Evolutionary conservation across 495 filamentous ascomycete genomes (phyloP).

Genomic region (Podospora tetraspora): DNA sequence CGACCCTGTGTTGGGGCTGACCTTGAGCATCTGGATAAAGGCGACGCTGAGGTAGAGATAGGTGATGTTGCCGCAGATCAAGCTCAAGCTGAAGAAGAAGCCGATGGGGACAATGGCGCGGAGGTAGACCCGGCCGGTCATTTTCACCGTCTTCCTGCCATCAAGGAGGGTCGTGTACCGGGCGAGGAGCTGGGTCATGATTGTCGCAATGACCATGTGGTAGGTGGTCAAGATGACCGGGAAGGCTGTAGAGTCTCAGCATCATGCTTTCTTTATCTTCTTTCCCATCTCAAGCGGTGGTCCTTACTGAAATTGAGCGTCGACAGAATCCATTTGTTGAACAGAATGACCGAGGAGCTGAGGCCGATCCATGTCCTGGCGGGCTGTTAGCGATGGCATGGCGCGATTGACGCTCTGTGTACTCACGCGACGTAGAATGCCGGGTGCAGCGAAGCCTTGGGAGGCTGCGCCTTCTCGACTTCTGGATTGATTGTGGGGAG

Average conservation of each 20-base stretch:
- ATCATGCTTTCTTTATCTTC: constrained; percentile 13
- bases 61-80: constrained; percentile 92
- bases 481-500: constrained; percentile 74
- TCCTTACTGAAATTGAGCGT: constrained; percentile 76
- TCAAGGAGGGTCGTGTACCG: constrained; percentile 81
- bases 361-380: constrained; percentile 81
- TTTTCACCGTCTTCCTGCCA: constrained; percentile 83
- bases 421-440: constrained; percentile 85
- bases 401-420: background rate
- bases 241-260: constrained; percentile 43
- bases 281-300: background rate
- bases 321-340: constrained; percentile 97
- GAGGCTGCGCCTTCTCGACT: constrained; percentile 59
- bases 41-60: constrained; percentile 89
- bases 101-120: constrained; percentile 91
- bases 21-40: constrained; percentile 98
- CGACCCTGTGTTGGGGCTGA: constrained; percentile 30
- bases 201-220: constrained; percentile 81
- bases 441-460: constrained; percentile 67
- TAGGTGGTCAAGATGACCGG: constrained; percentile 85
- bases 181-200: constrained; percentile 87
- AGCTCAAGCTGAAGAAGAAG: constrained; percentile 83
- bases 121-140: constrained; percentile 87
- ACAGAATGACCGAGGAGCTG: constrained; percentile 90
- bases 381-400: background rate